Base-by-base conservation (phyloP, 1,284 basidiomycete genomes). In the Cutaneotrichosporon cutaneum region DNA sequence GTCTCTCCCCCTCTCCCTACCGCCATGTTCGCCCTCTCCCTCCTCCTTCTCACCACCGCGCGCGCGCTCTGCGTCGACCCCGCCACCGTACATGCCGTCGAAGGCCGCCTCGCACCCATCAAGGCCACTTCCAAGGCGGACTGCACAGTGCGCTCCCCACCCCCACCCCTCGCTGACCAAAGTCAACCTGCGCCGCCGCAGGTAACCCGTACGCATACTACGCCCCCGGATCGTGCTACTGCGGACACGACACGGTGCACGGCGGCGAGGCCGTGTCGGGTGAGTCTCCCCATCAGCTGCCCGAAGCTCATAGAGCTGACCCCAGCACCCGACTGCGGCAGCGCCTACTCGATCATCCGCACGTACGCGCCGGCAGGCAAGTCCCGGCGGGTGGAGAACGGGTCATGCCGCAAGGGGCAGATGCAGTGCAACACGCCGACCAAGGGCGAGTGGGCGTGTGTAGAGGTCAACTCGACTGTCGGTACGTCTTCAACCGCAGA, bases 401-500 rank as follows among this genome's bases (percentile, higher is more conserved):
- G n/a, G 50, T 24, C 50, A 32, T 33, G 50, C 11, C 30, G n/a
- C 26, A 32, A 5, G 18, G 51, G 30, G 14, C 27, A 53, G 14
- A 27, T 24, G 51, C 51, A 53, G 27, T 53, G 51, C n/a, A 35
- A 30, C 18, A 32, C 26, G n/a, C n/a, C 51, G n/a, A n/a, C 5
- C 4, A 27, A 10, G 27, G 32, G 51, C 3, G 32, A 53, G 32
- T 35, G 27, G n/a, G 26, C n/a, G 24, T 18, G 18, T 30, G 18
- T n/a, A 7, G 26, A 26, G 16, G 7, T 18, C 14, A 51, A 51
- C 24, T 14, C 26, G 16, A 32, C 48, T 16, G 22, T 27, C 16
- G 5, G 35, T 36, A 13, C 11, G 35, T 36, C 35, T 33, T 33
- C 13, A 33, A 4, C 9, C 33, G n/a, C 3, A 36, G 35, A 33